Conservation (phyloP, 2,329 filamentous ascomycete genomes). For the Xylaria sp. region DNA sequence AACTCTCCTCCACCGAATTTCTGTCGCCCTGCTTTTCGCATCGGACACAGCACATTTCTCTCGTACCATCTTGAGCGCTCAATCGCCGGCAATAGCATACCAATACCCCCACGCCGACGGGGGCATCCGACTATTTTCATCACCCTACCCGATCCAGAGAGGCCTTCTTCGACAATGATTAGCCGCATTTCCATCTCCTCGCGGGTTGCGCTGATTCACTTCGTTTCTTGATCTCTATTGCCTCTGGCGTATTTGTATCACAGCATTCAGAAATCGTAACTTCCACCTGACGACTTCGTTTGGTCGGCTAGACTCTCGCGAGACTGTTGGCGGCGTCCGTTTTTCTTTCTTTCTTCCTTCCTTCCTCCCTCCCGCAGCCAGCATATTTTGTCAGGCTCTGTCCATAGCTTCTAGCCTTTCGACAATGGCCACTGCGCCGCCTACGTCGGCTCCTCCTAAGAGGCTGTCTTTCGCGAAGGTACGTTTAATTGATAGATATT, state of each 20-base stretch:
- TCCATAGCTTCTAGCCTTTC: constrained; percentile 23
- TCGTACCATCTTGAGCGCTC: constrained; percentile 30
- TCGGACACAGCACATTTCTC: constrained; percentile 27
- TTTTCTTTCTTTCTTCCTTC: constrained; percentile 5
- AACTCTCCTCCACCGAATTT: constrained; percentile 31
- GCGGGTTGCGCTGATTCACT: constrained; percentile 65
- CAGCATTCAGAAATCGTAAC: constrained; percentile 39
- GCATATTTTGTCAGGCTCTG: constrained; percentile 7
- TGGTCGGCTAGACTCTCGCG: constrained; percentile 28
- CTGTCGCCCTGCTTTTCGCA: constrained; percentile 38
- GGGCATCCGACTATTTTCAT: constrained; percentile 39
- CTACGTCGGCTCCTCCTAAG: constrained; percentile 47
- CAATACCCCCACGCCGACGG: constrained; percentile 31
- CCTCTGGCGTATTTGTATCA: constrained; percentile 41
- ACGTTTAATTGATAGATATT: constrained; percentile 14
- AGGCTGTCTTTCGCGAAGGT: constrained; percentile 52
- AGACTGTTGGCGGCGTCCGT: constrained; percentile 35
- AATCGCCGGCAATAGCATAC: constrained; percentile 31
- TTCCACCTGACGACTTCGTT: constrained; percentile 36
- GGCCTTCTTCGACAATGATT: constrained; percentile 65
- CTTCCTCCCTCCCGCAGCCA: constrained; percentile 13
- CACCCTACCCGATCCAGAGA: constrained; percentile 51
- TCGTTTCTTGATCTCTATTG: constrained; percentile 62
- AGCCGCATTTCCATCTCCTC: constrained; percentile 61
- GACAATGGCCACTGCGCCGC: constrained; percentile 48